Evolutionary conservation across 441 rosid genomes (phyloP), one percentile per base, ranked within the genome.

Genomic region (Syzygium malaccense): DNA sequence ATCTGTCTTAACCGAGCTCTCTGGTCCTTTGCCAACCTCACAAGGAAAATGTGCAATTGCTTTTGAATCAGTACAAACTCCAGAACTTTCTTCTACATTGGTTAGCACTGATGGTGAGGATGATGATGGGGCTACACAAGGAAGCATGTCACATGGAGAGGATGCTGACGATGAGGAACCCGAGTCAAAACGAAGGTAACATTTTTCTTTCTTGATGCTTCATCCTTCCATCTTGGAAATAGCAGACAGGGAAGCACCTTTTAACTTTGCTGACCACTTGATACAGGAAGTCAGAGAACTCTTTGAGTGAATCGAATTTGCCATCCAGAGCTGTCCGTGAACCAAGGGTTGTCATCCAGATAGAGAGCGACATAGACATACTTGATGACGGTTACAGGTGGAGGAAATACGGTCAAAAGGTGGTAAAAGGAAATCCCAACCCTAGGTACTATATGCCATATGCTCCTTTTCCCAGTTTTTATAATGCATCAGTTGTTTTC

Each of bases 361-460:
- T 94, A 60, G 96, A 95, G 93, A 95, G 95, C 62, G 97, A 95
- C 58, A 89, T 93, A 23, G 96, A 95, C 92, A 93, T 94, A 80
- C 96, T 95, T 23, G 97, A 95, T 83, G 97, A 95, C 78, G 97
- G 97, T 49, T 95, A 94, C 88, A 96, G 96, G 87, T 94, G 97
- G 97, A 91, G 96, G 90, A 95, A 95, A 88, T 95, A 95, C 53
- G 97, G 97, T 11, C 97, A 95, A 91, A 95, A 95, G 89, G 96
- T 95, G 55, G 97, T 95, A 86, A 95, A 94, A 91, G 97, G 97
- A 89, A 95, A 95, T 90, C 96, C 97, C 53, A 95, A 94, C 60
- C 97, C 97, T 30, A 94, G 97, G 97, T 95, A 92, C 62, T 85
- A 20, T n/a, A 60, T 86, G 84, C 28, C 58, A 88, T 54, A 87